Conservation (phyloP, 192 early-diverging fungal species). For the Gonapodya sp. region DNA sequence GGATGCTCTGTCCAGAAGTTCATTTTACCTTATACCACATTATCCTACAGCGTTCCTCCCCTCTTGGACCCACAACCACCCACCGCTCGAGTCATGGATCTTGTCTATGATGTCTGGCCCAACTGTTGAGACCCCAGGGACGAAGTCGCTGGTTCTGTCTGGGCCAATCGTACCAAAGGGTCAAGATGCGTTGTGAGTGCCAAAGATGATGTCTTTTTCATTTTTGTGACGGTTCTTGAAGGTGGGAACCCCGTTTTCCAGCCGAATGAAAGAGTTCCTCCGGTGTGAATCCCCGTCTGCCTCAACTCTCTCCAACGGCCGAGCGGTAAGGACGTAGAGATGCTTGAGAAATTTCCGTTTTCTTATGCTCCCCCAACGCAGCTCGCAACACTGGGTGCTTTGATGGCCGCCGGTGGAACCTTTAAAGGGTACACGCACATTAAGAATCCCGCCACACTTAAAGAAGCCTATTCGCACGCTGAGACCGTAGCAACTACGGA, state of each 20-base stretch:
- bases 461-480: not conserved
- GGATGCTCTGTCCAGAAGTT: no score
- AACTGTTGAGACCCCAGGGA: not conserved
- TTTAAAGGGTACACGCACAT: not conserved
- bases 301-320: not conserved
- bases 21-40: not conserved
- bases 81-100: not conserved
- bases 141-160: not conserved
- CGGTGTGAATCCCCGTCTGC: not conserved
- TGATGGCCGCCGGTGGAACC: not conserved
- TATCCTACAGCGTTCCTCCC: not conserved
- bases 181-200: no score
- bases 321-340: not conserved
- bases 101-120: not conserved
- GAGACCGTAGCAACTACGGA: not conserved
- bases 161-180: not conserved
- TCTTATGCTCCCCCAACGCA: not conserved
- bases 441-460: not conserved
- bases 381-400: not conserved
- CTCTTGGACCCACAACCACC: not conserved
- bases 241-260: not conserved
- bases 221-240: not conserved
- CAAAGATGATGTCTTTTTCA: no score
- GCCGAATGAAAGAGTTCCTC: not conserved
- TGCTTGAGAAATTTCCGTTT: not conserved